These are phyloP conservation scores for Circinella umbellata DNA, from an alignment of 371 early-diverging fungal species.

Conservation along the genomic window DNA sequence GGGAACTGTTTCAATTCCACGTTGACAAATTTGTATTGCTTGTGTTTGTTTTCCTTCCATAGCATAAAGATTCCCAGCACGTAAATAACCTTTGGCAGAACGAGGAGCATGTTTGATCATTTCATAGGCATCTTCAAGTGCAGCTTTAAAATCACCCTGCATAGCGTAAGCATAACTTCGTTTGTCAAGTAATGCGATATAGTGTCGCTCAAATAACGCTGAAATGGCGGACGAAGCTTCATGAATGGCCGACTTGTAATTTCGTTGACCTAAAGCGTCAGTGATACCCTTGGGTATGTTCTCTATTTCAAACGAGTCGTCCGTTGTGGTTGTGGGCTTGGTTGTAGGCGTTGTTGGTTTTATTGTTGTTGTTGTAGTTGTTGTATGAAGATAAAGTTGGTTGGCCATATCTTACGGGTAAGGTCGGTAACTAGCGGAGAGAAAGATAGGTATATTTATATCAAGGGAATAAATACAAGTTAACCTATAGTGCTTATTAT, in stretches of 20 bases:
- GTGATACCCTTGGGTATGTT: neutral
- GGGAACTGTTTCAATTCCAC: constrained; percentile 1
- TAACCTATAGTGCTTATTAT: too few species aligned
- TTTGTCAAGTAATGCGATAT: constrained; percentile 1
- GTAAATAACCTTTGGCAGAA: neutral
- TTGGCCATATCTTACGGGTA: too few species aligned
- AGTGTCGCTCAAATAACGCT: neutral
- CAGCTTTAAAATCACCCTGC: constrained; percentile 1
- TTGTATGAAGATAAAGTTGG: too few species aligned
- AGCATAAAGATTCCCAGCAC: neutral
- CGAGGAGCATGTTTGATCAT: neutral
- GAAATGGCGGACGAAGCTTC: constrained; percentile 3
- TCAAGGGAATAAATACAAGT: too few species aligned
- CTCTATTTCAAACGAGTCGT: too few species aligned
- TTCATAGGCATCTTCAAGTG: constrained; percentile 1
- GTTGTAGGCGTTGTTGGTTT: neutral
- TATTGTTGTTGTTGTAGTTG: neutral
- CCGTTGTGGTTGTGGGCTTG: too few species aligned
- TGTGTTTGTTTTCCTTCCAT: constrained; percentile 1
- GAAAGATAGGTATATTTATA: too few species aligned
- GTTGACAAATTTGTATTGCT: neutral
- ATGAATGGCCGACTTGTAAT: neutral
- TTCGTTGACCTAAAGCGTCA: neutral
- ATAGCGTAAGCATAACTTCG: neutral
- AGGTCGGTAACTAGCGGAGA: too few species aligned